Conservation (phyloP, 768 basidiomycete genomes). For the Tylopilus plumbeoviolaceoides region DNA sequence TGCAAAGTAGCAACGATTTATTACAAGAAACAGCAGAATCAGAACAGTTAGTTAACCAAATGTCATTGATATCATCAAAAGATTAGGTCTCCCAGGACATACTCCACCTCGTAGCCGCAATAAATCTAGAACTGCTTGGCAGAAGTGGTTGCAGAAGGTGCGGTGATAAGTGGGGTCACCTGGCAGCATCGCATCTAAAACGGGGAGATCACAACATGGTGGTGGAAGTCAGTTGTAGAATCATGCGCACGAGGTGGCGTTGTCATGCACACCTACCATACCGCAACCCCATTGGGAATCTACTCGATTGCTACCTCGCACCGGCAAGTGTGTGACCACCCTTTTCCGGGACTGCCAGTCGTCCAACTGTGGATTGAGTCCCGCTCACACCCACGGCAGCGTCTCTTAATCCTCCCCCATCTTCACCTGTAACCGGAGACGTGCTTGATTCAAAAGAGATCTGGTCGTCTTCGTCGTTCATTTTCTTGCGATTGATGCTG, state of each 20-base stretch:
- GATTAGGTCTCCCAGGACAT: slow-evolving; percentile 4
- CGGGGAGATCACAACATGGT: slow-evolving; percentile 6
- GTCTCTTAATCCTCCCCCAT: slow-evolving; percentile 3
- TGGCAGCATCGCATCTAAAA: slow-evolving; percentile 7
- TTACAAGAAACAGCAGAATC: not conserved
- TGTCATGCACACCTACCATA: slow-evolving; percentile 13
- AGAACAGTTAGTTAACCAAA: not conserved
- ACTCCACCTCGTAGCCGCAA: not conserved
- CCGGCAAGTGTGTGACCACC: slow-evolving; percentile 1
- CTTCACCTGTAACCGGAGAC: slow-evolving; percentile 8
- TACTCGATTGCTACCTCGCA: slow-evolving; percentile 13
- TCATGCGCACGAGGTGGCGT: not conserved
- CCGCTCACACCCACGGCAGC: not conserved
- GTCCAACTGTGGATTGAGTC: slow-evolving; percentile 5
- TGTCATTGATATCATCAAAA: slow-evolving; percentile 12
- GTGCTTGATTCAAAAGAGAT: slow-evolving; percentile 12
- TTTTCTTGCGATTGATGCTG: slow-evolving; percentile 51
- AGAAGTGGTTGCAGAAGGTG: not conserved
- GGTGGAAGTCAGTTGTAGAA: slow-evolving; percentile 1
- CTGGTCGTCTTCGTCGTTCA: slow-evolving; percentile 7
- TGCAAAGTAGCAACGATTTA: not conserved
- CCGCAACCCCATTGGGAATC: not conserved
- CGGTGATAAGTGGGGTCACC: not conserved
- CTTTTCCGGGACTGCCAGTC: slow-evolving; percentile 7
- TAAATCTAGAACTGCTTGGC: not conserved